Base-by-base conservation (phyloP, 2,329 filamentous ascomycete genomes). In the Talaromyces sp. region DNA sequence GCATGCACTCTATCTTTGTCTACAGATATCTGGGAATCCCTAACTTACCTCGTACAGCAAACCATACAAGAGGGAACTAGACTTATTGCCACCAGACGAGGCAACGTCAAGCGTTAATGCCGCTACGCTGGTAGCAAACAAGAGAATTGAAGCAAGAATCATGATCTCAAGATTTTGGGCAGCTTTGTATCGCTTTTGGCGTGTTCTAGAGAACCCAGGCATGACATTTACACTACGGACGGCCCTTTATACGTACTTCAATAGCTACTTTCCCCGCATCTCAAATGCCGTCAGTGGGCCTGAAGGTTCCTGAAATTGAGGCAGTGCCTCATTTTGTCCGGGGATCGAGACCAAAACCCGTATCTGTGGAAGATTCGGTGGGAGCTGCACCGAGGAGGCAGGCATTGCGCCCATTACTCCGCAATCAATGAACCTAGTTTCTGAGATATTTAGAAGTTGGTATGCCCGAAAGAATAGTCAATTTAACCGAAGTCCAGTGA, bases 121-220 rank as follows among this genome's bases (percentile, higher is more conserved):
- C 3, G 68, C 69, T 52, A 76, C 59, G 0, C 52, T 68, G 8
- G 75, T 72, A 0, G 81, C 84, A 17, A 83, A 83, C 50, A 6
- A 58, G 11, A 58, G 19, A 27, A 58, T 35, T 9, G n/a, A 43
- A 43, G 39, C n/a, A 17, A 43, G 39, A 17, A 43, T 43, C 39
- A 43, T 43, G 17, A 43, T 17, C 6, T 27, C 17, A 43, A 43
- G 39, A 19, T 43, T n/a, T 17, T 43, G 6, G 17, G n/a, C 17
- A 43, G 39, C 15, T n/a, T 9, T 37, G 8, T 43, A 43, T 19
- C n/a, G 39, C 39, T 43, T 43, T 43, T 43, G 39, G 39, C 17
- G 39, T n/a, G n/a, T 43, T 43, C 1, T 9, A 43, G 15, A n/a
- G 39, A n/a, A 8, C 15, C n/a, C 17, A 9, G n/a, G 2, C 22